Conservation (phyloP, 441 rosid species). For the Euphorbia celastroides region DNA sequence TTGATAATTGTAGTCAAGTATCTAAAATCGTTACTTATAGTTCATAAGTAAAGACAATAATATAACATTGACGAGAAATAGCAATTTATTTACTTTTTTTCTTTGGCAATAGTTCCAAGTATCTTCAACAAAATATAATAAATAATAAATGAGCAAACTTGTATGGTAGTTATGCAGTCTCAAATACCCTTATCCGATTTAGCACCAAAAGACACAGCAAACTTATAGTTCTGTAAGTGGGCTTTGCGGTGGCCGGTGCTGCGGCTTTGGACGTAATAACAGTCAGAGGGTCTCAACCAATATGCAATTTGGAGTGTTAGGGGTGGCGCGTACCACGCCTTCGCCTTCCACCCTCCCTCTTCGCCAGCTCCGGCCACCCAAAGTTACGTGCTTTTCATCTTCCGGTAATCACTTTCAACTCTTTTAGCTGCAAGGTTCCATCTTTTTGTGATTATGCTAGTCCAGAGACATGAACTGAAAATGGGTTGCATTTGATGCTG, state of each 20-base stretch:
- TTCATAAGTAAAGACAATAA: too few relatives aligned
- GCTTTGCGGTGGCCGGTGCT: neutral
- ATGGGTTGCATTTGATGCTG: neutral
- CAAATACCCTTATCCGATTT: neutral
- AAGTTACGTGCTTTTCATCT: conserved; percentile 33
- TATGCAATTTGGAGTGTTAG: conserved; percentile 32
- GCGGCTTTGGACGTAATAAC: neutral
- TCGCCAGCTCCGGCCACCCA: conserved; percentile 24
- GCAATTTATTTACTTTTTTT: too few relatives aligned
- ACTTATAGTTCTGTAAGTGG: neutral
- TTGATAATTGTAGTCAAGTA: too few relatives aligned
- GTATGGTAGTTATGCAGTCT: neutral
- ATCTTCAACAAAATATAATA: too few relatives aligned
- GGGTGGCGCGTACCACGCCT: conserved; percentile 27
- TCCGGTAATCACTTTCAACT: conserved; percentile 20
- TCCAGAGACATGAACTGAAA: neutral
- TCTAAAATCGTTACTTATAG: too few relatives aligned
- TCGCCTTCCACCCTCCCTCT: conserved; percentile 21
- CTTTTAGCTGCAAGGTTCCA: neutral
- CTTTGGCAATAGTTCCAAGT: too few relatives aligned
- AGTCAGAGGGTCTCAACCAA: neutral
- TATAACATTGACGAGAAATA: too few relatives aligned
- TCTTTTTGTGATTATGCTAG: neutral
- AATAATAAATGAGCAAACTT: too few relatives aligned
- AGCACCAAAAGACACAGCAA: neutral